Percentiles rank a stretch among this genome's conserved stretches.
Evolutionary conservation across 2,329 filamentous ascomycete genomes (phyloP).

Genomic region (Monascus ruber): DNA sequence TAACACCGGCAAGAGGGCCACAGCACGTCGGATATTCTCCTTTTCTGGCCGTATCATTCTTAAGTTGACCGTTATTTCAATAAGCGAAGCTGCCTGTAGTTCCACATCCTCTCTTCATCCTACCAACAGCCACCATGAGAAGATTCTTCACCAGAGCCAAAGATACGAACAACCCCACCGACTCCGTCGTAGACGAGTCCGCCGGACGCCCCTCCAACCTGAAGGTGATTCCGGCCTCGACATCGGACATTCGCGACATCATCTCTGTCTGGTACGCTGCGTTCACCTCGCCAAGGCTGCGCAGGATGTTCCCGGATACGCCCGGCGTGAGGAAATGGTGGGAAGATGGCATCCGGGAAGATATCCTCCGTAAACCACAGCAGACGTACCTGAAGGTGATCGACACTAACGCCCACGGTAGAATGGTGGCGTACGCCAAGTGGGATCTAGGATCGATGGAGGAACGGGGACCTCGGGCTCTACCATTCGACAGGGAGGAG

Average conservation of each 20-base stretch:
- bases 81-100: too few species aligned
- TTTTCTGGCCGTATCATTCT: too few species aligned
- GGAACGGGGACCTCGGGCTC: conserved; percentile 16
- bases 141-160: too few species aligned
- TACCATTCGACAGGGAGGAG: conserved; percentile 14
- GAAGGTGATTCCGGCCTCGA: background rate
- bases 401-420: conserved; percentile 8
- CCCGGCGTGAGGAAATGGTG: conserved; percentile 16
- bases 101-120: too few species aligned
- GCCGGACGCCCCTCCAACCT: background rate
- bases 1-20: too few species aligned
- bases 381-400: conserved; percentile 17
- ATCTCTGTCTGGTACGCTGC: conserved; percentile 14
- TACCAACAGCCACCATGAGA: too few species aligned
- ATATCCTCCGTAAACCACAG: conserved; percentile 13
- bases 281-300: conserved; percentile 12
- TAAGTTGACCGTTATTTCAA: too few species aligned
- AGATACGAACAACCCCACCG: background rate
- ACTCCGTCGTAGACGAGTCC: background rate
- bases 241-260: conserved; percentile 11
- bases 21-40: too few species aligned
- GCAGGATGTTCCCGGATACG: conserved; percentile 15
- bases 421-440: conserved; percentile 17
- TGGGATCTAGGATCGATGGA: conserved; percentile 16
- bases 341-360: conserved; percentile 9